Base-by-base conservation (phyloP, 208 protist species). In the Naegleria gruberi region DNA sequence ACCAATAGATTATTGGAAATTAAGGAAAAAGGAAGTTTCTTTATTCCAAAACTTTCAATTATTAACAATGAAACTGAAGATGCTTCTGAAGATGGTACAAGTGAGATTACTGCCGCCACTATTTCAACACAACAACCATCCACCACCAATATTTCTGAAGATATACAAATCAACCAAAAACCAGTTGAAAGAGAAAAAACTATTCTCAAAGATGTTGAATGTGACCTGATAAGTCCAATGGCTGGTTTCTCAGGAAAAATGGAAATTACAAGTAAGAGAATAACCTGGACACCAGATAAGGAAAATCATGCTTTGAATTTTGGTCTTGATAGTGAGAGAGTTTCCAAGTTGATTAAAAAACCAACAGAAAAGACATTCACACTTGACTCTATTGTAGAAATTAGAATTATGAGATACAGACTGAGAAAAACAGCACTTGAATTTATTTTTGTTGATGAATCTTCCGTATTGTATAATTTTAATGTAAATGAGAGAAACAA, bases 401-500 rank as follows among this genome's bases (percentile, higher is more conserved):
- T 90, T 41, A 42, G 82, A 51, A 55, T 82, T n/a, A 82, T 73
- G 47, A 45, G 89, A 85, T 55, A 65, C 85, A 15, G 57, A 6
- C 26, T 90, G 7, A 7, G n/a, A 47, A 87, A 23, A 17, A 90
- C 26, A 65, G 65, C 73, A 47, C 6, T 90, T 12, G 89, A 90
- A 41, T 46, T 90, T 43, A 86, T 85, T 90, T 55, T 90, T 5
- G 40, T 42, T 45, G 73, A 90, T 26, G 19, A 89, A 90, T 84
- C 37, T 51, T 65, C 30, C 57, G 42, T 65, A 1, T 41, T 90
- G 34, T 85, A 86, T 15, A 90, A 90, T 37, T 90, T 90, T 86
- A 19, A 90, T 10, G 85, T 57, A 23, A 90, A 85, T 26, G 87
- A 90, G 15, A 90, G 89, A 84, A 57, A 90, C 26, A 51, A 26